A percentile compares a stretch with the other conserved stretches of the same genome.
Conservation (phyloP, 805 yeast species). For the Komagataella ulmi region DNA sequence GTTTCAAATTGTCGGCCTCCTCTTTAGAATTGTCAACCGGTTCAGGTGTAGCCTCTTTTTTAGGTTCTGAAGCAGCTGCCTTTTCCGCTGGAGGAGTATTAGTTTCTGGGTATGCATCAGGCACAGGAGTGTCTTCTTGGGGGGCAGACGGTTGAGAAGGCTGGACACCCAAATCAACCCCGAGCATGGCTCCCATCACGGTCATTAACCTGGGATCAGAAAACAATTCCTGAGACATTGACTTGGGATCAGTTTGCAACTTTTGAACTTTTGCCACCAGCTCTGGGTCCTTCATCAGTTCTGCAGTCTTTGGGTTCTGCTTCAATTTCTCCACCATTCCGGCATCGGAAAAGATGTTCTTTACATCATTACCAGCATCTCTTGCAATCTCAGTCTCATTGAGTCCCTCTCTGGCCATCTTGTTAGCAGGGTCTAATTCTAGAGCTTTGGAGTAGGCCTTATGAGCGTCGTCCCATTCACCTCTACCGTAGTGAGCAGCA, state of each 20-base stretch:
- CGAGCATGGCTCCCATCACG: slow-evolving; percentile 74
- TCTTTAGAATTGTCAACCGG: slow-evolving; percentile 20
- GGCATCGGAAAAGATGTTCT: slow-evolving; percentile 74
- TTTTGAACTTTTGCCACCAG: slow-evolving; percentile 56
- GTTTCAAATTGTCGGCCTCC: slow-evolving; percentile 60
- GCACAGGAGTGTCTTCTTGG: slow-evolving; percentile 10
- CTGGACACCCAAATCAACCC: slow-evolving; percentile 44
- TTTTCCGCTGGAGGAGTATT: slow-evolving; percentile 16
- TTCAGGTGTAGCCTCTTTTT: slow-evolving; percentile 12
- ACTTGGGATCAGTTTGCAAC: slow-evolving; percentile 61
- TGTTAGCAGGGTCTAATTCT: slow-evolving; percentile 66
- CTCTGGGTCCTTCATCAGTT: slow-evolving; percentile 75
- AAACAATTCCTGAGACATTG: slow-evolving; percentile 55
- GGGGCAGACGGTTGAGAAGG: slow-evolving; percentile 14
- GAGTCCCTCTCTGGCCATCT: slow-evolving; percentile 80
- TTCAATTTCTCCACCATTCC: slow-evolving; percentile 60
- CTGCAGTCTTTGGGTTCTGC: slow-evolving; percentile 78
- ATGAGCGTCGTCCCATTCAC: slow-evolving; percentile 65
- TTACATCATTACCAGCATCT: slow-evolving; percentile 45
- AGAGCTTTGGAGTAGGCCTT: slow-evolving; percentile 64
- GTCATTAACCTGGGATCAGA: slow-evolving; percentile 82
- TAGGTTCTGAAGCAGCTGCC: slow-evolving; percentile 7
- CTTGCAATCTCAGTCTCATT: slow-evolving; percentile 54
- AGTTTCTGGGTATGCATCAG: slow-evolving; percentile 14
- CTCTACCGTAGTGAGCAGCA: slow-evolving; percentile 85